These are phyloP conservation scores for Basidiobolus meristosporus DNA, from an alignment of 371 early-diverging fungal genomes.

Conservation along the genomic window DNA sequence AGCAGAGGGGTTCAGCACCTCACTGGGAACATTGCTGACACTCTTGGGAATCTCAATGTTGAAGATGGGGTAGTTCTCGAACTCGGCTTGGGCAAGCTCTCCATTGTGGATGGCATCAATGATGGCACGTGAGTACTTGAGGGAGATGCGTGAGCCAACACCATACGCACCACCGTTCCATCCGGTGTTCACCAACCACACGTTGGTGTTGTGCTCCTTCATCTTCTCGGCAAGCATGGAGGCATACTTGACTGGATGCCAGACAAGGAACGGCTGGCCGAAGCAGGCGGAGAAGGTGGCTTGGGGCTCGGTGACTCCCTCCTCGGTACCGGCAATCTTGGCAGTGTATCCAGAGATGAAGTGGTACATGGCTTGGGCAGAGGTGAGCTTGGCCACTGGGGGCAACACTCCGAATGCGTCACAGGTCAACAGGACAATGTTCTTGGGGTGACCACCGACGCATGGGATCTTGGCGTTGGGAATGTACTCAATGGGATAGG, in stretches of 20 bases:
- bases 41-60: slow-evolving; percentile 67
- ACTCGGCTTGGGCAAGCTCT: slow-evolving; percentile 66
- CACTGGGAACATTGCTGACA: slow-evolving; percentile 56
- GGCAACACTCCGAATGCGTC: slow-evolving; percentile 96
- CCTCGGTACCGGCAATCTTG: slow-evolving; percentile 94
- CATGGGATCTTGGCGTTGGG: slow-evolving; percentile 93
- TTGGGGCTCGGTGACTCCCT: slow-evolving; percentile 82
- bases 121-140: slow-evolving; percentile 93
- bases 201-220: slow-evolving; percentile 67
- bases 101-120: slow-evolving; percentile 91
- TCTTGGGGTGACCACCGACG: slow-evolving; percentile 82
- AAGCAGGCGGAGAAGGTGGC: slow-evolving; percentile 94
- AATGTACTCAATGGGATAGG: slow-evolving; percentile 94
- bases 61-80: slow-evolving; percentile 63
- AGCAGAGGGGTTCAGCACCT: slow-evolving; percentile 71
- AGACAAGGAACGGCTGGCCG: no score
- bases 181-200: slow-evolving; percentile 96
- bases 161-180: slow-evolving; percentile 93
- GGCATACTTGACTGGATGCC: no score
- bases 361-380: slow-evolving; percentile 93
- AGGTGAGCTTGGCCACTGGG: slow-evolving; percentile 78
- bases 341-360: slow-evolving; percentile 87
- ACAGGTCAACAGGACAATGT: slow-evolving; percentile 92
- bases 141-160: slow-evolving; percentile 75
- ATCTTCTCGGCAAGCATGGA: slow-evolving; percentile 94